Percentiles rank a stretch among this genome's conserved stretches.
Conservation (phyloP, 441 rosid species). For the Erysimum pusillum region DNA sequence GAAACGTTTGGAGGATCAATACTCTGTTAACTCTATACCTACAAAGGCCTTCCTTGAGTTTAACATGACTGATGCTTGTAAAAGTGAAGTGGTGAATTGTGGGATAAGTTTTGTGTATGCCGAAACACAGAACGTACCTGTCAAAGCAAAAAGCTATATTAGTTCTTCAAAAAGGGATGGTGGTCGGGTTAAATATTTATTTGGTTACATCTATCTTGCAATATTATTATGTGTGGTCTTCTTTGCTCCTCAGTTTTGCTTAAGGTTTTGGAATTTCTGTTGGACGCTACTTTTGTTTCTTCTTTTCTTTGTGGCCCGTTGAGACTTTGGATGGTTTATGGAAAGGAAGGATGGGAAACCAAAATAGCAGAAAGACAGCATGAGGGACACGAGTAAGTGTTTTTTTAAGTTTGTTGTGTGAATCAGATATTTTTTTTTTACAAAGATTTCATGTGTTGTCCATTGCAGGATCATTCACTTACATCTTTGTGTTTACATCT, state of each 20-base stretch:
- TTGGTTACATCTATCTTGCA: neutral
- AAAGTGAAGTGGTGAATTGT: conserved; percentile 13
- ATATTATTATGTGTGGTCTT: neutral
- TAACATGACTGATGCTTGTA: neutral
- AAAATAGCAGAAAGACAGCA: neutral
- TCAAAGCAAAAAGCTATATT: neutral
- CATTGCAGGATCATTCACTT: neutral
- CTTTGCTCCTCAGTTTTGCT: conserved; percentile 9
- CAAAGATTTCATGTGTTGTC: neutral
- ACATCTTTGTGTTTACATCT: neutral
- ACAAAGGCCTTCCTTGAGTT: conserved; percentile 28
- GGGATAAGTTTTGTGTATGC: conserved; percentile 28
- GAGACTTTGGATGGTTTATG: neutral
- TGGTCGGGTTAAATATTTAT: neutral
- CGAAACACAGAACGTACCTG: conserved; percentile 1
- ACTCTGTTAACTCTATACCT: neutral
- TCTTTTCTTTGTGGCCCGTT: neutral
- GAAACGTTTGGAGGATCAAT: neutral
- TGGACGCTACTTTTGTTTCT: neutral
- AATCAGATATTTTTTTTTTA: neutral
- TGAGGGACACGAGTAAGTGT: neutral
- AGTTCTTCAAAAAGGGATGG: neutral
- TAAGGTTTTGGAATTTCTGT: neutral
- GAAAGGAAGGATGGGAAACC: neutral
- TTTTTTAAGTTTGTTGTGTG: neutral